Conservation (phyloP, 2,329 filamentous ascomycete genomes). For the Teratosphaeria zuluensis region DNA sequence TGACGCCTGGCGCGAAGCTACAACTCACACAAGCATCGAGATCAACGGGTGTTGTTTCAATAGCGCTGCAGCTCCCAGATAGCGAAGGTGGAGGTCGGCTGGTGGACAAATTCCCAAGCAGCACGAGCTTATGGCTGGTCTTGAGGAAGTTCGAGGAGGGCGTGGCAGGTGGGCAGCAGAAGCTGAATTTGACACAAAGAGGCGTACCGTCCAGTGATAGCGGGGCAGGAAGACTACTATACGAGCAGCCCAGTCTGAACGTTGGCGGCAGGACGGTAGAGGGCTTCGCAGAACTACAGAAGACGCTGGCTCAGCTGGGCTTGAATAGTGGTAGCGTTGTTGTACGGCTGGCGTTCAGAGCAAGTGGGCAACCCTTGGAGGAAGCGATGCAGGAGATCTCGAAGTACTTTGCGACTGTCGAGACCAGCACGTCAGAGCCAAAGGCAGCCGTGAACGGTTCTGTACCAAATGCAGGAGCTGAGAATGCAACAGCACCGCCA, state of each 20-base stretch:
- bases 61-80: constrained; percentile 76
- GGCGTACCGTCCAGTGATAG: constrained; percentile 56
- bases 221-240: constrained; percentile 66
- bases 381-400: constrained; percentile 77
- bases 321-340: constrained; percentile 76
- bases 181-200: constrained; percentile 73
- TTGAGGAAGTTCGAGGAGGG: constrained; percentile 82
- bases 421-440: constrained; percentile 5
- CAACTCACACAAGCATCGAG: constrained; percentile 83
- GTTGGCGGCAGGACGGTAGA: constrained; percentile 73
- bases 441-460: constrained; percentile 14
- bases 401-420: constrained; percentile 54
- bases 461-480: constrained; percentile 14
- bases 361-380: constrained; percentile 67
- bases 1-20: constrained; percentile 77
- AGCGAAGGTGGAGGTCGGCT: constrained; percentile 58
- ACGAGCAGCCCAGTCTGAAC: constrained; percentile 77
- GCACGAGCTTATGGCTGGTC: constrained; percentile 80
- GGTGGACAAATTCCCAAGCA: constrained; percentile 77
- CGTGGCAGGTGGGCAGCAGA: constrained; percentile 41
- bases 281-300: constrained; percentile 73
- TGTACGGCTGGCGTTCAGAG: constrained; percentile 66
- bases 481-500: constrained; percentile 12
- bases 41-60: constrained; percentile 73
- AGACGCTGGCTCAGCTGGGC: constrained; percentile 77